Evolutionary conservation across 2,329 filamentous ascomycete genomes (phyloP).

Genomic region (Cladosporium sp.): DNA sequence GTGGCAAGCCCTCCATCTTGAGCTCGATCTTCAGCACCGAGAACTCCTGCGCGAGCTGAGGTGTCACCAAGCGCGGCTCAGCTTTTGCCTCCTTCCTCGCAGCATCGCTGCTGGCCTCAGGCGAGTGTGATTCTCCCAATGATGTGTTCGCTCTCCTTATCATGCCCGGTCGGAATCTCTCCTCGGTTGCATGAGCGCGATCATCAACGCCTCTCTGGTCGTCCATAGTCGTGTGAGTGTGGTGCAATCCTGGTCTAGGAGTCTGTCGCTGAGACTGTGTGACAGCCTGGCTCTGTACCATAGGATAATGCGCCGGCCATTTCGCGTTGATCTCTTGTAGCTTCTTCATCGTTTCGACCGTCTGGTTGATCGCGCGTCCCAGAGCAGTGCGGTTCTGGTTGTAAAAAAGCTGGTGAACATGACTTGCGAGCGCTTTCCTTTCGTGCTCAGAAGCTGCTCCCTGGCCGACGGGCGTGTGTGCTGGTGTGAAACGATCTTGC

Average conservation of each 20-base stretch:
- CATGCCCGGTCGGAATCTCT: constrained; percentile 3
- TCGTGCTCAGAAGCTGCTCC: constrained; percentile 62
- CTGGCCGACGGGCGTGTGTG: constrained; percentile 54
- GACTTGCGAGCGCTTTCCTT: constrained; percentile 70
- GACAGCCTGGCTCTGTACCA: constrained; percentile 65
- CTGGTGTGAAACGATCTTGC: constrained; percentile 60
- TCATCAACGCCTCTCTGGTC: constrained; percentile 46
- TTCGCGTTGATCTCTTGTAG: constrained; percentile 85
- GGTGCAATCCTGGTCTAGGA: constrained; percentile 63
- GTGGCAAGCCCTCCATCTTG: constrained; percentile 82
- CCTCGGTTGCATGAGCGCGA: background rate
- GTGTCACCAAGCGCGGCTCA: constrained; percentile 83
- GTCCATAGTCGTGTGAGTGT: constrained; percentile 63
- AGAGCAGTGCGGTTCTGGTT: constrained; percentile 88
- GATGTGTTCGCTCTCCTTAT: constrained; percentile 69
- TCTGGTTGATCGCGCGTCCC: constrained; percentile 82
- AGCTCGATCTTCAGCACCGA: constrained; percentile 93
- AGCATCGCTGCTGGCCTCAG: constrained; percentile 68
- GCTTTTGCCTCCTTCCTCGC: constrained; percentile 60
- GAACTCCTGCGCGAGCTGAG: constrained; percentile 93
- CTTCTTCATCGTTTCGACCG: constrained; percentile 78
- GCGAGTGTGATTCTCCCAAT: constrained; percentile 58
- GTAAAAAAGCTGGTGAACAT: constrained; percentile 91
- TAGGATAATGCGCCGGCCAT: constrained; percentile 95
- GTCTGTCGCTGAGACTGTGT: constrained; percentile 49